phyloP scores from a whole-genome alignment of 108 stramenopile species.

The Thalassiosira profunda region DNA sequence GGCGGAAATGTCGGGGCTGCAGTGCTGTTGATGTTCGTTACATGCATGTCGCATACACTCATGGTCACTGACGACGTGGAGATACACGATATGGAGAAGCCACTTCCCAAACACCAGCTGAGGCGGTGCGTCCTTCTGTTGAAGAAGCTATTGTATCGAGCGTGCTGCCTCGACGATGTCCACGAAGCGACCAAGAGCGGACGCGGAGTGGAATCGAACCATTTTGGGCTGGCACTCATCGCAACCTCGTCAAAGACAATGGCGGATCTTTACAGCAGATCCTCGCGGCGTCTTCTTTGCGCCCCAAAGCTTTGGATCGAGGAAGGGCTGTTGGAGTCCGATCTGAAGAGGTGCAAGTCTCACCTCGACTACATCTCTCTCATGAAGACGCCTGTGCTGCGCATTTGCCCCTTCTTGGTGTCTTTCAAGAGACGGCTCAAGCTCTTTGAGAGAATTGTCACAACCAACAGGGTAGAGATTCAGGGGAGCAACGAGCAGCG shows the following conservation, averaged over 20 bases:
- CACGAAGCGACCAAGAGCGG: constrained; percentile 4
- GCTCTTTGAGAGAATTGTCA: constrained; percentile 87
- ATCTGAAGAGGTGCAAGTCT: constrained; percentile 68
- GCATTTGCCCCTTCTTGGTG: constrained; percentile 84
- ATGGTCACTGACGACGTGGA: constrained; percentile 93
- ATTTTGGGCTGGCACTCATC: constrained; percentile 81
- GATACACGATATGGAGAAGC: constrained; percentile 84
- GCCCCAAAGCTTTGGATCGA: constrained; percentile 85
- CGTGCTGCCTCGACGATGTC: constrained; percentile 71
- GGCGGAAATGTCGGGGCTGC: constrained; percentile 59
- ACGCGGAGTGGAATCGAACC: constrained; percentile 32
- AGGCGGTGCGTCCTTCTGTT: constrained; percentile 74
- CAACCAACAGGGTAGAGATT: constrained; percentile 57
- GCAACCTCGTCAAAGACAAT: constrained; percentile 60
- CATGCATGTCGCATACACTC: constrained; percentile 71
- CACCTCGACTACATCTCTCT: constrained; percentile 62
- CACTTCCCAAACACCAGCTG: constrained; percentile 83
- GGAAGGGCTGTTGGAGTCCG: constrained; percentile 73
- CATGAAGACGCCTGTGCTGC: constrained; percentile 67
- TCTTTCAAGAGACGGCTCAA: constrained; percentile 90
- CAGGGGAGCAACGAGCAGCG: constrained; percentile 64
- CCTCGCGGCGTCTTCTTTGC: constrained; percentile 82
- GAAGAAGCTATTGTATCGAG: constrained; percentile 81
- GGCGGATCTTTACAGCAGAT: constrained; percentile 86
- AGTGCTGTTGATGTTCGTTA: constrained; percentile 71